Conservation (phyloP, 2,329 filamentous ascomycete genomes). For the Stachybotrys echinatus region DNA sequence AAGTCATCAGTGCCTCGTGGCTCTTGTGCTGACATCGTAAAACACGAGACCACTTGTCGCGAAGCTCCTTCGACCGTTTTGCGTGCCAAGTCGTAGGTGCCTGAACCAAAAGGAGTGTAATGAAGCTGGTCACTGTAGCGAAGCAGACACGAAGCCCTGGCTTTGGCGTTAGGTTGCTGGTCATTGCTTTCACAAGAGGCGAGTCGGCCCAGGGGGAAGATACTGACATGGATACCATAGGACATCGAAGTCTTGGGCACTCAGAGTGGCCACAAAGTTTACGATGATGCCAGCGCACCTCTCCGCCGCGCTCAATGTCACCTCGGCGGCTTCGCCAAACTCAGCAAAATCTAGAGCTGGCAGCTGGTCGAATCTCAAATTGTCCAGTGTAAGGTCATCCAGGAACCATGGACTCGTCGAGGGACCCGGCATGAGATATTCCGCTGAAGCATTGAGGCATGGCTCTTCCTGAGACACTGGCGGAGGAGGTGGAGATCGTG, state of each 20-base stretch:
- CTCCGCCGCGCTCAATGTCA: not conserved
- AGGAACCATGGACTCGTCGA: conserved; percentile 1
- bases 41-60: not conserved
- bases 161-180: not conserved
- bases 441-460: not conserved
- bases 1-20: not conserved
- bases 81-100: conserved; percentile 3
- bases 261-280: not conserved
- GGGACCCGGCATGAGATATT: not conserved
- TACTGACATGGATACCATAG: not conserved
- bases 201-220: not conserved
- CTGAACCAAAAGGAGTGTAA: conserved; percentile 9
- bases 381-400: not conserved
- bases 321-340: not conserved
- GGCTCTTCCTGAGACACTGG: not conserved
- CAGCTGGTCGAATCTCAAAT: not conserved
- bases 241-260: not conserved
- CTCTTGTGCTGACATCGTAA: not conserved
- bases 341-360: not conserved
- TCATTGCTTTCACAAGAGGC: not conserved
- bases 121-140: conserved; percentile 10
- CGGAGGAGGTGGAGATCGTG: conserved; percentile 7
- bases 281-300: not conserved
- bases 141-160: conserved; percentile 7
- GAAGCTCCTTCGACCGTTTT: not conserved